Conservation (phyloP, 768 basidiomycete genomes). For the Rhodotorula kratochvilovae region DNA sequence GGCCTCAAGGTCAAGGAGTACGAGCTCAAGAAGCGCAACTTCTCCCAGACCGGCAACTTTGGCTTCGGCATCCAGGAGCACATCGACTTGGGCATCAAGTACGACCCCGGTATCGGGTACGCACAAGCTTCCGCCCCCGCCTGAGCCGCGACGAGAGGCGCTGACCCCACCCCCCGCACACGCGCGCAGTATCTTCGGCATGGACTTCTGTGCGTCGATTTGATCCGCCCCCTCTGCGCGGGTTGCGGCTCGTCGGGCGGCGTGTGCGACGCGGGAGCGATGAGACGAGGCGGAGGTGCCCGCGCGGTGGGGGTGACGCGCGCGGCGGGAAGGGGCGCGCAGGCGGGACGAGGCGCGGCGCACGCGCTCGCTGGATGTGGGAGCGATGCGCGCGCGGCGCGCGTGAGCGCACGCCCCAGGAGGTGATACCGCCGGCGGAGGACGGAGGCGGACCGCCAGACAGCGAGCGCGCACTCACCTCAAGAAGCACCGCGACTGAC, state of each 20-base stretch:
- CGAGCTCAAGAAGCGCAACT: constrained; percentile 93
- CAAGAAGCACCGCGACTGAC: too few relatives aligned
- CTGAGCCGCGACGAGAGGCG: neutral
- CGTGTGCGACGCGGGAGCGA: too few relatives aligned
- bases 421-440: too few relatives aligned
- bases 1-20: constrained; percentile 99
- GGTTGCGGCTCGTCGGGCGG: neutral
- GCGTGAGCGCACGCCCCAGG: too few relatives aligned
- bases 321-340: neutral
- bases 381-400: too few relatives aligned
- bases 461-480: too few relatives aligned
- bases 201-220: constrained; percentile 77
- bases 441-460: too few relatives aligned
- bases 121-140: neutral
- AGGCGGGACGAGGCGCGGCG: too few relatives aligned
- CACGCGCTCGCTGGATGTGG: too few relatives aligned
- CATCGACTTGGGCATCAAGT: constrained; percentile 97
- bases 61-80: constrained; percentile 86
- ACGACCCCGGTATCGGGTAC: constrained; percentile 86
- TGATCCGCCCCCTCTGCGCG: too few relatives aligned
- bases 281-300: too few relatives aligned
- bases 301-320: neutral
- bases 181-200: constrained; percentile 72
- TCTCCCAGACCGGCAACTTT: constrained; percentile 98
- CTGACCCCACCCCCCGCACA: neutral